phyloP scores from a whole-genome alignment of 2,329 filamentous ascomycete genomes.

The Colletotrichum costaricense region DNA sequence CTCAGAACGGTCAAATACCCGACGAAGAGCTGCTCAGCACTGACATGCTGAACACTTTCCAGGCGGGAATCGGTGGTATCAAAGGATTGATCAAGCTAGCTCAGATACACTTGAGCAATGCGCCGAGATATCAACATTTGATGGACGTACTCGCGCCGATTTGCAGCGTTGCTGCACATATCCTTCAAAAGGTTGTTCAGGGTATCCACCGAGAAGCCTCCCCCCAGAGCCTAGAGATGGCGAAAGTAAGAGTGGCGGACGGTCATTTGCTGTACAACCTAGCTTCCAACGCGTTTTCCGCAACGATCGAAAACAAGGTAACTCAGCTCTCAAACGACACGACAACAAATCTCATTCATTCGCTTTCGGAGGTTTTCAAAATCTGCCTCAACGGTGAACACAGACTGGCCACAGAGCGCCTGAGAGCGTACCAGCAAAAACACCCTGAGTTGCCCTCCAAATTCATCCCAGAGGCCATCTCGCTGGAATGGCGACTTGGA shows the following conservation, averaged over 20 bases:
- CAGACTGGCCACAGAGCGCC: constrained; percentile 46
- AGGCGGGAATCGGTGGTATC: constrained; percentile 53
- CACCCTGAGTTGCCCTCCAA: constrained; percentile 52
- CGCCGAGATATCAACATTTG: constrained; percentile 59
- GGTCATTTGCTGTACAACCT: constrained; percentile 57
- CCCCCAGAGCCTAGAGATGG: constrained; percentile 38
- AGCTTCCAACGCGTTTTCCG: constrained; percentile 55
- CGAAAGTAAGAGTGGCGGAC: constrained; percentile 48
- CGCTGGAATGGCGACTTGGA: constrained; percentile 76
- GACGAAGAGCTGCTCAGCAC: constrained; percentile 44
- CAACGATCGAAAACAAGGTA: constrained; percentile 66
- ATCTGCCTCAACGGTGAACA: constrained; percentile 51
- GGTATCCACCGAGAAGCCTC: constrained; percentile 30
- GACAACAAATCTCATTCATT: constrained; percentile 50
- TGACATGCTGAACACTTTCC: constrained; percentile 57
- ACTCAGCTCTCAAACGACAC: constrained; percentile 62
- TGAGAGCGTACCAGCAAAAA: constrained; percentile 45
- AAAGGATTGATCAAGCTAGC: constrained; percentile 54
- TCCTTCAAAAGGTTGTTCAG: constrained; percentile 45
- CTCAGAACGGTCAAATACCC: constrained; percentile 14
- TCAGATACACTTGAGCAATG: constrained; percentile 50
- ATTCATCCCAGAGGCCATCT: constrained; percentile 61
- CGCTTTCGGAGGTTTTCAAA: constrained; percentile 58
- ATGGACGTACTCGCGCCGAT: constrained; percentile 55
- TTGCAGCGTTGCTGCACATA: constrained; percentile 48